A percentile compares a stretch with the other conserved stretches of the same genome.
Conservation (phyloP, 73 alveolate species). For the Paramecium pentaurelia region DNA sequence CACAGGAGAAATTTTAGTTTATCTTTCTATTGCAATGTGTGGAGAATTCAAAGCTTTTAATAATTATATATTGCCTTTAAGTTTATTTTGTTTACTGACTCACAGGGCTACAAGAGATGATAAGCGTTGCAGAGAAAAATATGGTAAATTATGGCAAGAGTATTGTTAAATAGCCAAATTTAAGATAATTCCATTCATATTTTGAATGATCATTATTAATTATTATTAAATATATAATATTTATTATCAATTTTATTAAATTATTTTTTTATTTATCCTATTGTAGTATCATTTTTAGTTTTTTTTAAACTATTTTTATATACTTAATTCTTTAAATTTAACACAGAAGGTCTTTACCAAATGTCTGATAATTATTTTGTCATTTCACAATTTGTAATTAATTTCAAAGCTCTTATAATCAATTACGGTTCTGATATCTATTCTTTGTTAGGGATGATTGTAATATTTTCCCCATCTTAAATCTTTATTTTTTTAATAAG, state of each 20-base stretch:
- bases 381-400: neutral
- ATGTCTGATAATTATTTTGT: neutral
- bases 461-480: neutral
- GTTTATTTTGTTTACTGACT: constrained; percentile 14
- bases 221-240: neutral
- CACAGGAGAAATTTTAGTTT: constrained; percentile 51
- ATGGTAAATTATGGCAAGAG: constrained; percentile 23
- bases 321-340: neutral
- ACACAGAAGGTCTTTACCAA: neutral
- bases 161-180: constrained; percentile 29
- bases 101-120: constrained; percentile 59
- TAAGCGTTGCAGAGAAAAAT: constrained; percentile 35
- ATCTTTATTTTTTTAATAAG: neutral
- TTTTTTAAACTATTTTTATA: neutral
- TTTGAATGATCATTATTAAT: constrained; percentile 7
- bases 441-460: neutral
- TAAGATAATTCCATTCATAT: constrained; percentile 18
- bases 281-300: neutral
- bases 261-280: neutral
- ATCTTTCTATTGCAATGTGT: constrained; percentile 35
- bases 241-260: neutral
- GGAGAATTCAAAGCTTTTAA: neutral
- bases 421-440: neutral
- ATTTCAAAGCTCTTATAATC: neutral
- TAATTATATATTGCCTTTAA: constrained; percentile 21